These are phyloP conservation scores for Lizonia empirigonia DNA, from an alignment of 2,329 filamentous ascomycete genomes.

Conservation along the genomic window DNA sequence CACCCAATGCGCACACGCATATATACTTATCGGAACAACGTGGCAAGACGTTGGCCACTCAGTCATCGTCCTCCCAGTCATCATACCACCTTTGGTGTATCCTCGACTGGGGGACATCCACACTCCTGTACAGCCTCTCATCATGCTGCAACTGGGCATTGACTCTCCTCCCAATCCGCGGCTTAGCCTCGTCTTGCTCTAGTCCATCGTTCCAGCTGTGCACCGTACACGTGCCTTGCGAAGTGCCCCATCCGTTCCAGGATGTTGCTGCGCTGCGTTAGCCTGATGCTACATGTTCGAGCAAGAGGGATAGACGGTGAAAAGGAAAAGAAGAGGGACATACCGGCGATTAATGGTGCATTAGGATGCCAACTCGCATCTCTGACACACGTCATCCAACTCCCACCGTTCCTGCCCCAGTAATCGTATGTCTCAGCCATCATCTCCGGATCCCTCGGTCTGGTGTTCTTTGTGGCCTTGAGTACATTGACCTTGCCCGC, in stretches of 20 bases:
- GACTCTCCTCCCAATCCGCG: conserved; percentile 42
- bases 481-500: conserved; percentile 80
- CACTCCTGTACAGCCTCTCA: conserved; percentile 40
- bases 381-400: conserved; percentile 79
- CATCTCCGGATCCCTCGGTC: conserved; percentile 60
- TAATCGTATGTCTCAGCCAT: conserved; percentile 63
- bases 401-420: conserved; percentile 59
- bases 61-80: conserved; percentile 39
- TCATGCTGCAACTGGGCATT: conserved; percentile 47
- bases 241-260: conserved; percentile 78
- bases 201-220: conserved; percentile 76
- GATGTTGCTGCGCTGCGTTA: conserved; percentile 66
- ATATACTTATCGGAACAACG: background rate
- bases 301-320: background rate
- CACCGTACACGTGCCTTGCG: conserved; percentile 74
- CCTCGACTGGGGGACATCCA: conserved; percentile 25
- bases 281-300: background rate
- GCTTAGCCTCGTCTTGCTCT: conserved; percentile 64
- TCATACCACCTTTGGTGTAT: conserved; percentile 35
- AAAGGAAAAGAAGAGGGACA: conserved; percentile 34
- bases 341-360: conserved; percentile 76
- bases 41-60: background rate
- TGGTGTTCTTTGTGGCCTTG: conserved; percentile 67
- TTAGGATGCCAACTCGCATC: conserved; percentile 92
- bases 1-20: background rate